Percentiles rank a stretch among this genome's conserved stretches.
phyloP scores from a whole-genome alignment of 2,329 filamentous ascomycete species.

The Thermomyces lanuginosus region DNA sequence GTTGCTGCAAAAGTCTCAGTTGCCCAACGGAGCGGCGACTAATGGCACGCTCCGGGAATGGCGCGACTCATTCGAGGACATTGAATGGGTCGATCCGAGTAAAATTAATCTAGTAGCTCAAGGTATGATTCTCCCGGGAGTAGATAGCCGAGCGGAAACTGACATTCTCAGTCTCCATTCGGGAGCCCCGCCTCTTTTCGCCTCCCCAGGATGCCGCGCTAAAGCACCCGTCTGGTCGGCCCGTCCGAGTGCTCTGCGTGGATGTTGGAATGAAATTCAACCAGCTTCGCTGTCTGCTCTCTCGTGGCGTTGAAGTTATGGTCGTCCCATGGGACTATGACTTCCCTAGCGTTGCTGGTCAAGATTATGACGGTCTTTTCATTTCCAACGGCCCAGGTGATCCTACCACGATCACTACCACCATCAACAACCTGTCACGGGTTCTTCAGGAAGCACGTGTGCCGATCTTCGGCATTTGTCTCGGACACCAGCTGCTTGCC shows the following conservation, averaged over 20 bases:
- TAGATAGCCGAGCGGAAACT: conserved; percentile 13
- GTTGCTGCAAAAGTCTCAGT: conserved; percentile 49
- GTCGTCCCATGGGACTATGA: conserved; percentile 96
- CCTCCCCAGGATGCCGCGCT: conserved; percentile 54
- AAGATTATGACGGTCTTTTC: conserved; percentile 90
- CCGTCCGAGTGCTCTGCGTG: conserved; percentile 74
- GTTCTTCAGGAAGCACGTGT: conserved; percentile 64
- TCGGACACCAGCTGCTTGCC: conserved; percentile 85
- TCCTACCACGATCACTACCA: conserved; percentile 63
- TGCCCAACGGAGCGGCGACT: conserved; percentile 26
- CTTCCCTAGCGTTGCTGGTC: conserved; percentile 57
- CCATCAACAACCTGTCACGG: conserved; percentile 60
- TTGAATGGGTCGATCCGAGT: conserved; percentile 88
- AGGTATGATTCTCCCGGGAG: conserved; percentile 44
- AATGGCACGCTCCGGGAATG: conserved; percentile 20
- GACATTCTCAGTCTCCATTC: conserved; percentile 60
- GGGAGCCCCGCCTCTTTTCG: conserved; percentile 69
- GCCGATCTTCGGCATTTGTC: conserved; percentile 89
- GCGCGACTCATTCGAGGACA: conserved; percentile 51
- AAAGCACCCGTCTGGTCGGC: conserved; percentile 74
- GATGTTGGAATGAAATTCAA: conserved; percentile 99
- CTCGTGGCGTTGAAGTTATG: conserved; percentile 79
- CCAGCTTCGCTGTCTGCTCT: conserved; percentile 83
- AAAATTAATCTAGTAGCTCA: conserved; percentile 81
- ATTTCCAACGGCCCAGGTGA: conserved; percentile 96